Percentiles rank a stretch among this genome's conserved stretches.
Evolutionary conservation across 305 asterid genomes (phyloP).

Genomic region (Rubia peregrina): DNA sequence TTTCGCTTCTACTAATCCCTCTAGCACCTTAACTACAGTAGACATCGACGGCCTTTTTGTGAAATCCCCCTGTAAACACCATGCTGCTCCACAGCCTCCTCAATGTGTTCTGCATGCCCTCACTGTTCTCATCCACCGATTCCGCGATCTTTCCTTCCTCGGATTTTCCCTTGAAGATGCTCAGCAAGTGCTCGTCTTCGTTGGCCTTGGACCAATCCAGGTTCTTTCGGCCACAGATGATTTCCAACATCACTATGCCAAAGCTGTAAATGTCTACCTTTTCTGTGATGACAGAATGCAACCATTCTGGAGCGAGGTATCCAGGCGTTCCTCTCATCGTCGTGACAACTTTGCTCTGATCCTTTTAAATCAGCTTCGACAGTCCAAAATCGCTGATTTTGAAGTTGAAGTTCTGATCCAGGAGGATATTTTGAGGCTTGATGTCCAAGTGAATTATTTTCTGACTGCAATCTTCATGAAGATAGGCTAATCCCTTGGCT

Average conservation of each 20-base stretch:
- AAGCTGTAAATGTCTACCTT: not conserved
- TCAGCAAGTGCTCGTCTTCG: no score
- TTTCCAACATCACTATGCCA: not conserved
- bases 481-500: slow-evolving; percentile 7
- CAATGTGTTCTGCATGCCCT: slow-evolving; percentile 10
- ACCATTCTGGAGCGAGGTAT: not conserved
- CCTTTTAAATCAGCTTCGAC: slow-evolving; percentile 2
- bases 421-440: slow-evolving; percentile 18
- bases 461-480: slow-evolving; percentile 21
- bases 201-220: no score
- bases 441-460: slow-evolving; percentile 25
- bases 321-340: slow-evolving; percentile 6
- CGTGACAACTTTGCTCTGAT: not conserved
- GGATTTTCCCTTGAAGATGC: not conserved
- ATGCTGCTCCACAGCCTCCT: slow-evolving; percentile 16
- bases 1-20: slow-evolving; percentile 16
- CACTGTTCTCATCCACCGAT: slow-evolving; percentile 10
- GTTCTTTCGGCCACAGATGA: not conserved
- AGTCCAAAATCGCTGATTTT: not conserved
- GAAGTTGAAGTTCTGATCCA: not conserved
- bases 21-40: slow-evolving; percentile 15
- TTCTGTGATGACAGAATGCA: not conserved
- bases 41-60: slow-evolving; percentile 21
- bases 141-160: slow-evolving; percentile 6
- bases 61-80: slow-evolving; percentile 19